Evolutionary conservation across 225 moss, liverwort and hornwort species (phyloP), one percentile per base, ranked within the genome.

Genomic region (Rhytidiadelphus loreus): DNA sequence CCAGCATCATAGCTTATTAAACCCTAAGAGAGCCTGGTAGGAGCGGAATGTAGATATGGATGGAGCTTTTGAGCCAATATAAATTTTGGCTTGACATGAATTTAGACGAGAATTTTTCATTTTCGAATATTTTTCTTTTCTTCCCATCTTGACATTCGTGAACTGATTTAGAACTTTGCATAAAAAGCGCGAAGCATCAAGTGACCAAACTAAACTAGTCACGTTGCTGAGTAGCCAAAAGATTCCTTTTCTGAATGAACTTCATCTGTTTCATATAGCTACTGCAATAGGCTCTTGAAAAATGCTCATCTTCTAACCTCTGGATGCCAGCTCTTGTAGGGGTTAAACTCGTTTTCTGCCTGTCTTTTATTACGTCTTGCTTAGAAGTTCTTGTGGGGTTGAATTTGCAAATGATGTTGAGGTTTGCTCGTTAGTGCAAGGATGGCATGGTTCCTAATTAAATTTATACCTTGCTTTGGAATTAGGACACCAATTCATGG

Each of bases 401-500:
- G 44, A 14, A 29, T 55, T 71, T 48, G 28, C 16, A 70, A 70
- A 22, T 39, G 8, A 35, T 48, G 28, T 48, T 59, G 43, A 20
- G 43, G 43, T 30, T 80, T 80, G 11, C 62, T 79, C 39, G 18
- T 17, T 52, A 46, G 23, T 66, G 44, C 19, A 68, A 77, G 70
- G 61, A 37, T 86, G 77, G 48, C n/a, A 12, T 11, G 35, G 30
- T 52, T 74, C 21, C 74, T 85, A 86, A 81, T 69, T 25, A 13
- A 48, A 61, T 41, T 21, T 15, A 6, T 58, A 24, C 43, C 12
- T 57, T 35, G 41, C 55, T 77, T 65, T 86, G 86, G 66, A 81
- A 83, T 89, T 91, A 98, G 98, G 92, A 98, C 98, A 85, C 98
- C 98, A 25, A 98, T 98, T 63, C 98, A 96, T 93, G 98, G 98